Base-by-base conservation (phyloP, 1,284 basidiomycete genomes). In the Cryptococcus floricola region DNA sequence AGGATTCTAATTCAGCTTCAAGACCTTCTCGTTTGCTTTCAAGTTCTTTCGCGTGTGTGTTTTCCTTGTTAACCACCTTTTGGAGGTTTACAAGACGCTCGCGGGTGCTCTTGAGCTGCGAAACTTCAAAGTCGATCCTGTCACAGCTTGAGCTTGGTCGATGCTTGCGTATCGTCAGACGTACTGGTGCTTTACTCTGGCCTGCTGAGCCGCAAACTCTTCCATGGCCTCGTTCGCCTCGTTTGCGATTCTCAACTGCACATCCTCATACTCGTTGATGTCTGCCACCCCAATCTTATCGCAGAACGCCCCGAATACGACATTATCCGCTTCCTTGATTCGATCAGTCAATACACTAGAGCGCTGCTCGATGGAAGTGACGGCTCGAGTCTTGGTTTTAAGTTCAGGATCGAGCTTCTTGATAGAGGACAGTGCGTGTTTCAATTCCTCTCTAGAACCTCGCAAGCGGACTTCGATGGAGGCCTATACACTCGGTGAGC, bases 231-330 rank as follows among this genome's bases (percentile, higher is more conserved):
- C 89, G 68, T 84, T 89, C 74, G 93, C 91, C 65, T 89, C 87
- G 70, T 91, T 85, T 1, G 89, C 89, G 23, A 89, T 82, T 71
- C 87, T 89, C 34, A 98, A 81, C 69, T 97, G 93, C 18, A 89
- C 84, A 70, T 91, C 88, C 76, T 98, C 95, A 73, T 97, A 99
- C 61, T 96, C 91, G 44, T 95, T 86, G 60, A 98, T 94, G 77
- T 88, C 86, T 37, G 78, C 74, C 9, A 97, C 87, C 5, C 86
- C 84, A 64, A 98, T 93, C 55, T 84, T 82, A 39, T 75, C 72
- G 74, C 95, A 98, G 79, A 98, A 98, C 3, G 77, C 74, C 0
- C 73, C 80, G 70, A 96, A 98, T 19, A 96, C 80, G 2, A 77
- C 79, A 66, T 93, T 90, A 71, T 98, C 95, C 0, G 87, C 92